Percentiles rank a stretch among this genome's conserved stretches.
Evolutionary conservation across 2,329 filamentous ascomycete genomes (phyloP).

Genomic region (Truncatella angustata): DNA sequence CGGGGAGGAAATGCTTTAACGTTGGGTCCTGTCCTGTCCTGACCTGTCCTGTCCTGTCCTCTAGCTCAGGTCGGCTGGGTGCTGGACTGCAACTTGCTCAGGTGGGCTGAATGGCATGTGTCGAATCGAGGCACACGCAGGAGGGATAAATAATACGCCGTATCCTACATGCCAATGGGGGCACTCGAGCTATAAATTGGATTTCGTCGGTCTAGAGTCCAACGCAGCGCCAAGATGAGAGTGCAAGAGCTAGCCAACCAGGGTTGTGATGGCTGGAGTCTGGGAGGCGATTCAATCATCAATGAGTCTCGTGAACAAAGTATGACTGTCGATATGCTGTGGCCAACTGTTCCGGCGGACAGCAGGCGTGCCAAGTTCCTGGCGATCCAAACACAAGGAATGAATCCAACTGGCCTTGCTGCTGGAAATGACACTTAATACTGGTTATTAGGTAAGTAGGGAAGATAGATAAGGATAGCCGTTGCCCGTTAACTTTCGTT

Average conservation of each 20-base stretch:
- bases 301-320: not conserved
- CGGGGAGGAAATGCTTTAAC: slow-evolving; percentile 7
- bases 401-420: not conserved
- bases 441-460: no score
- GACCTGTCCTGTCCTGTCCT: no score
- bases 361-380: not conserved
- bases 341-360: slow-evolving; percentile 1
- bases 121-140: not conserved
- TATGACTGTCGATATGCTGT: slow-evolving; percentile 1
- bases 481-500: no score
- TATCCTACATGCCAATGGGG: not conserved
- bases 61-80: not conserved
- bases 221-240: slow-evolving; percentile 7
- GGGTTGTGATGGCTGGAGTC: not conserved
- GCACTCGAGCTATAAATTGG: slow-evolving; percentile 1
- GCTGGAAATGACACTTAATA: no score
- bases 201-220: slow-evolving; percentile 1
- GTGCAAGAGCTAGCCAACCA: slow-evolving; percentile 1
- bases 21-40: no score
- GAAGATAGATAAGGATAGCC: no score
- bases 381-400: not conserved
- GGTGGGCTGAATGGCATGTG: no score
- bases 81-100: not conserved
- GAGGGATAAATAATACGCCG: slow-evolving; percentile 8
- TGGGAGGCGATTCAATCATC: not conserved